These are phyloP conservation scores for Candida xyloterini DNA, from an alignment of 805 yeast species.

Conservation along the genomic window DNA sequence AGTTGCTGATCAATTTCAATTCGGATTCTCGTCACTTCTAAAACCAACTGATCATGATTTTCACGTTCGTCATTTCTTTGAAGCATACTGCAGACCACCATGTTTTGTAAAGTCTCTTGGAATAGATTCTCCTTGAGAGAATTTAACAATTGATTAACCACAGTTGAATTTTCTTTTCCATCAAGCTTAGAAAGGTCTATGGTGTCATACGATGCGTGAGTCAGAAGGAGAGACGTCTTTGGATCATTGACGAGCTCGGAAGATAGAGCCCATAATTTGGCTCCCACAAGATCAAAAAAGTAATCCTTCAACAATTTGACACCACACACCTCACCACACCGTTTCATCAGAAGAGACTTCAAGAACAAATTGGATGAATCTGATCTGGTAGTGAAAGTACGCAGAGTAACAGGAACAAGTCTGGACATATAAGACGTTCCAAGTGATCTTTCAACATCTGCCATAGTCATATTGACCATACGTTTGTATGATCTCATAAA, in stretches of 20 bases:
- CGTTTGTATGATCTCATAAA: conserved; percentile 17
- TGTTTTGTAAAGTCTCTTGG: conserved; percentile 15
- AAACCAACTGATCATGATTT: conserved; percentile 4
- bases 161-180: background rate
- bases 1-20: conserved; percentile 16
- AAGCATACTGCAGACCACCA: conserved; percentile 19
- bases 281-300: conserved; percentile 21
- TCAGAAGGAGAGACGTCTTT: conserved; percentile 11
- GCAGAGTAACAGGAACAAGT: conserved; percentile 5
- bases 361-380: conserved; percentile 18
- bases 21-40: conserved; percentile 6
- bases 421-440: background rate
- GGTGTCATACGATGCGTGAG: conserved; percentile 14
- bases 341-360: conserved; percentile 24
- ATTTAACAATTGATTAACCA: conserved; percentile 13
- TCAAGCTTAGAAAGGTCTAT: conserved; percentile 8
- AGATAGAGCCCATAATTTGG: conserved; percentile 14
- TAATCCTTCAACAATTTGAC: conserved; percentile 1
- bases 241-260: background rate
- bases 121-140: conserved; percentile 15
- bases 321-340: conserved; percentile 12
- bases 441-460: conserved; percentile 12
- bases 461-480: conserved; percentile 8
- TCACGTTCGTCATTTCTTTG: background rate
- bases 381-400: conserved; percentile 9